Conservation (phyloP, 768 basidiomycete genomes). For the Rhizopogon vesiculosus region DNA sequence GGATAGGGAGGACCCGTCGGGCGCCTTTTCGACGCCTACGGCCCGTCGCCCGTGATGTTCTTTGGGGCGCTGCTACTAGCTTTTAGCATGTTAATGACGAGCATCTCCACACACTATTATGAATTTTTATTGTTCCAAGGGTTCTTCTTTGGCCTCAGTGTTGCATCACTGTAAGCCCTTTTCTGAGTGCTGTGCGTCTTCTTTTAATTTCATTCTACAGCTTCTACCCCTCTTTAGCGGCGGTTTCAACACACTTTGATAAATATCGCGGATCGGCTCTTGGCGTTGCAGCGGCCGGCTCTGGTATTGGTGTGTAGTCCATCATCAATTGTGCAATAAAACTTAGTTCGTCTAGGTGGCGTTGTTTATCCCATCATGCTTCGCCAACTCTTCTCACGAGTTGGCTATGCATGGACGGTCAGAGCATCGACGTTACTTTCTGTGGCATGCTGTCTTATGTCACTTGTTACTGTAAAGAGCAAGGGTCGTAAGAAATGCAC, state of each 20-base stretch:
- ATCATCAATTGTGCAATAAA: slow-evolving; percentile 10
- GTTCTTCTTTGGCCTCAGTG: slow-evolving; percentile 58
- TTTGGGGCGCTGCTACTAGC: slow-evolving; percentile 45
- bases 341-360: slow-evolving; percentile 42
- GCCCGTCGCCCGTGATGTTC: slow-evolving; percentile 50
- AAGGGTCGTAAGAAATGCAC: no score
- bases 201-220: slow-evolving; percentile 29
- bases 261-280: slow-evolving; percentile 67
- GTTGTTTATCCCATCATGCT: slow-evolving; percentile 67
- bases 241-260: slow-evolving; percentile 61
- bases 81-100: slow-evolving; percentile 55
- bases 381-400: slow-evolving; percentile 44
- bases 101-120: slow-evolving; percentile 51
- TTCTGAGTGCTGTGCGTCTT: not conserved
- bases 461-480: no score
- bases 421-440: slow-evolving; percentile 52
- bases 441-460: no score
- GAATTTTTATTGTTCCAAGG: slow-evolving; percentile 64
- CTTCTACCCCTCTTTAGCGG: slow-evolving; percentile 66
- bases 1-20: slow-evolving; percentile 59
- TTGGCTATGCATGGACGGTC: slow-evolving; percentile 63
- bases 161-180: slow-evolving; percentile 56
- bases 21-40: slow-evolving; percentile 53
- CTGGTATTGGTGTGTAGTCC: slow-evolving; percentile 45
- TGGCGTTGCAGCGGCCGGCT: slow-evolving; percentile 69